These are phyloP conservation scores for Stephanocyclus meneghinianus DNA, from an alignment of 352 stramenopile species.

Conservation along the genomic window DNA sequence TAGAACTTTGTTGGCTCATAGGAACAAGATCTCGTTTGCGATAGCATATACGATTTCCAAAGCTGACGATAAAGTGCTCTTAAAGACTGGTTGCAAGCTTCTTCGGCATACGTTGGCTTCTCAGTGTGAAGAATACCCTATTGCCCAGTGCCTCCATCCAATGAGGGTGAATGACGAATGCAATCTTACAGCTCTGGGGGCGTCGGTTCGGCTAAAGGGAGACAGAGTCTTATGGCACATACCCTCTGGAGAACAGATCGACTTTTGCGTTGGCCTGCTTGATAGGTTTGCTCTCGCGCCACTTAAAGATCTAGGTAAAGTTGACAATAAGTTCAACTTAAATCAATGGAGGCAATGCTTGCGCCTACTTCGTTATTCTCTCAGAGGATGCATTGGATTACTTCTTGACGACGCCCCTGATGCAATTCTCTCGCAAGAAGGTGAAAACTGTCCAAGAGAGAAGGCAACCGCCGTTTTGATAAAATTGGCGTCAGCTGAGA, in stretches of 20 bases:
- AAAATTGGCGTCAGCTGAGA: slow-evolving; percentile 43
- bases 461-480: slow-evolving; percentile 66
- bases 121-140: slow-evolving; percentile 75
- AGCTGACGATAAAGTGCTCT: slow-evolving; percentile 70
- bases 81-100: slow-evolving; percentile 83
- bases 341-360: slow-evolving; percentile 54
- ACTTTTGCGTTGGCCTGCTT: slow-evolving; percentile 69
- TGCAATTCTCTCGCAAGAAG: slow-evolving; percentile 40
- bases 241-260: slow-evolving; percentile 69
- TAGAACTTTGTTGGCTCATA: slow-evolving; percentile 59
- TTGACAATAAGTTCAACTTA: slow-evolving; percentile 32
- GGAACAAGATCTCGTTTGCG: slow-evolving; percentile 54
- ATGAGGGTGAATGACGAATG: slow-evolving; percentile 19
- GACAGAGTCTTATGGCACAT: slow-evolving; percentile 71
- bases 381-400: slow-evolving; percentile 71
- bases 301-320: slow-evolving; percentile 37
- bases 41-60: slow-evolving; percentile 70
- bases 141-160: slow-evolving; percentile 49
- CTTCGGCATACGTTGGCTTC: slow-evolving; percentile 75
- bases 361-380: slow-evolving; percentile 67
- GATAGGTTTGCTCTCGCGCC: slow-evolving; percentile 38
- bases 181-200: slow-evolving; percentile 46
- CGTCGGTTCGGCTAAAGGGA: slow-evolving; percentile 53
- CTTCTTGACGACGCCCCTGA: slow-evolving; percentile 66
- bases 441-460: slow-evolving; percentile 68